Conservation (phyloP, 2,329 filamentous ascomycete genomes). For the Colletotrichum sidae region DNA sequence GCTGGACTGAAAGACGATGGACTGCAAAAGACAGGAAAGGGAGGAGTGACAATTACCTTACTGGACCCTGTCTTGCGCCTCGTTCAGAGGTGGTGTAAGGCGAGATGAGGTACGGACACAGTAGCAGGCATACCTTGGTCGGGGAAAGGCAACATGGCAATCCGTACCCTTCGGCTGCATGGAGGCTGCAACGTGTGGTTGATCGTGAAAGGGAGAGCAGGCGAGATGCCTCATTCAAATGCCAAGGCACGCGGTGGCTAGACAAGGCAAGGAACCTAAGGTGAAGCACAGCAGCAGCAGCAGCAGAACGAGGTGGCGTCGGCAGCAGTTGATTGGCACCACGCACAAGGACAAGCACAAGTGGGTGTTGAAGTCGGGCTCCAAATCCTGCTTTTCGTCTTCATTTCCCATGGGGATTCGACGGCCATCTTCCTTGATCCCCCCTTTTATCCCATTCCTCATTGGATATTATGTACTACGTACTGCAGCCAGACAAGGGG, state of each 20-base stretch:
- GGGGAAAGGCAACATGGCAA: no score
- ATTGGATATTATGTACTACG: background rate
- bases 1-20: background rate
- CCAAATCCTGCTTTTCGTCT: conserved; percentile 22
- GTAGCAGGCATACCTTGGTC: no score
- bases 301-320: background rate
- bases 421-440: background rate
- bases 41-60: conserved; percentile 2
- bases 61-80: background rate
- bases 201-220: no score
- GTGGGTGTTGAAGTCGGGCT: background rate
- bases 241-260: no score
- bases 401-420: conserved; percentile 20
- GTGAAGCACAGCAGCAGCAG: background rate
- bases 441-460: background rate
- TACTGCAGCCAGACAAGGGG: no score
- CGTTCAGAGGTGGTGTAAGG: no score
- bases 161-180: no score
- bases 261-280: no score
- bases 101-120: no score
- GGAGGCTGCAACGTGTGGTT: no score
- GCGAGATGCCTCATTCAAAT: no score
- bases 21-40: background rate
- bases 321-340: background rate
- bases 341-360: background rate